Evolutionary conservation across 2,329 filamentous ascomycete species (phyloP), one percentile per base, ranked within the genome.

Genomic region (Neofusicoccum umdonicola): DNA sequence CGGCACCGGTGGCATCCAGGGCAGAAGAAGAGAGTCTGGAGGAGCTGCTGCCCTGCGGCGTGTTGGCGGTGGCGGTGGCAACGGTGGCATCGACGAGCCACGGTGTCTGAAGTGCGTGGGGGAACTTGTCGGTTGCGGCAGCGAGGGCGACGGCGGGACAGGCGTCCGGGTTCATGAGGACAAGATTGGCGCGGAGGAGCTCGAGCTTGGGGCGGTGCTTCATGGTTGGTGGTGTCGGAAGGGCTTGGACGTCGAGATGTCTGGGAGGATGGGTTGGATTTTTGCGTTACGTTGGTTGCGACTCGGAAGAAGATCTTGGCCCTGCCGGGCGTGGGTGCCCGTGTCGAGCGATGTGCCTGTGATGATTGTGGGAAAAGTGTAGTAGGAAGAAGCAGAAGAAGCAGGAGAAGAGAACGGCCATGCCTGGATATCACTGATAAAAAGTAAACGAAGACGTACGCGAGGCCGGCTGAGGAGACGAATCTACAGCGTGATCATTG

Each of bases 41-140:
- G 42, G 15, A 1, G 42, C n/a, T 9, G 37, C 11, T 15, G 37
- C 13, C 37, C 37, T 39, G 37, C 37, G 37, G 11, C 37, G 11
- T 11, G 35, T 8, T 39, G 35, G 35, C 35, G 11, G 37, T 9
- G 8, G 37, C 37, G 37, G 19, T 34, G 3, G 9, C 5, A n/a
- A 9, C 12, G 27, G 37, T 4, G 4, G 19, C 13, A 8, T 3
- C n/a, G 12, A 17, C 19, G 19, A 27, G 8, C 52, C 52, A 56
- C 5, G 7, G 11, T 5, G 31, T 19, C 31, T 15, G 8, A 15
- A 47, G 41, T 5, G 41, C 86, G 74, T 88, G 87, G 68, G 90
- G 88, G 58, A 90, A 85, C 71, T 96, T 88, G 75, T 90, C 91
- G 79, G 88, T 88, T 5, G 92, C 89, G 17, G 92, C 87, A 72